Evolutionary conservation across 345 rosid species (phyloP).

Genomic region (Microcos paniculata): DNA sequence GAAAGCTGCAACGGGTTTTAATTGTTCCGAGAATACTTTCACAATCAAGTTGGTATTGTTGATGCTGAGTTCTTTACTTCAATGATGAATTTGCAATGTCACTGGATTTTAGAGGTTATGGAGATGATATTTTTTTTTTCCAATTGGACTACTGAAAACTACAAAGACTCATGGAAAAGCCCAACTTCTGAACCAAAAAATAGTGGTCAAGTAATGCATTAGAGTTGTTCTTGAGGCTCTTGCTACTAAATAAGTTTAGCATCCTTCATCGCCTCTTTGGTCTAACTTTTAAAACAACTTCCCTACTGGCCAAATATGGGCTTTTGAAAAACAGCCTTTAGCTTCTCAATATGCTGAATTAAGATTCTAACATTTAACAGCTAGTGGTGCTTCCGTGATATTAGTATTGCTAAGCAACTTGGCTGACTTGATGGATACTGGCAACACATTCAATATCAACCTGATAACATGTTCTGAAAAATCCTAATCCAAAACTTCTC

Average conservation of each 20-base stretch:
- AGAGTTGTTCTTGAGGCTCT: neutral
- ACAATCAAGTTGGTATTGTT: slow-evolving; percentile 60
- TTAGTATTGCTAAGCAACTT: neutral
- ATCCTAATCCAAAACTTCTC: neutral
- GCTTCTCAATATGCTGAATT: neutral
- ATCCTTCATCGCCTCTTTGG: neutral
- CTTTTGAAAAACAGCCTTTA: neutral
- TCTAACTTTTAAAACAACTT: neutral
- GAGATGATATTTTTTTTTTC: neutral
- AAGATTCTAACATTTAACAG: neutral
- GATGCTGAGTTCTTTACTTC: slow-evolving; percentile 14
- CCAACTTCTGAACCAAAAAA: neutral
- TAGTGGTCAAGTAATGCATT: neutral
- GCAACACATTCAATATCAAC: neutral
- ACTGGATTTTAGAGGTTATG: slow-evolving; percentile 1
- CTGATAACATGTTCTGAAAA: neutral
- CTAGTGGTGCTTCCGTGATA: neutral
- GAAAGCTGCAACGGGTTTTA: slow-evolving; percentile 40
- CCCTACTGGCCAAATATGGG: neutral
- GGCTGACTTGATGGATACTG: neutral
- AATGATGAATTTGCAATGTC: neutral
- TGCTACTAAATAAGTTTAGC: neutral
- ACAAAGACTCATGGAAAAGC: neutral
- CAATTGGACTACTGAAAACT: neutral
- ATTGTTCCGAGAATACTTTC: slow-evolving; percentile 45